phyloP scores from a whole-genome alignment of 148 eudicot genomes.

The Cornus suecica region DNA sequence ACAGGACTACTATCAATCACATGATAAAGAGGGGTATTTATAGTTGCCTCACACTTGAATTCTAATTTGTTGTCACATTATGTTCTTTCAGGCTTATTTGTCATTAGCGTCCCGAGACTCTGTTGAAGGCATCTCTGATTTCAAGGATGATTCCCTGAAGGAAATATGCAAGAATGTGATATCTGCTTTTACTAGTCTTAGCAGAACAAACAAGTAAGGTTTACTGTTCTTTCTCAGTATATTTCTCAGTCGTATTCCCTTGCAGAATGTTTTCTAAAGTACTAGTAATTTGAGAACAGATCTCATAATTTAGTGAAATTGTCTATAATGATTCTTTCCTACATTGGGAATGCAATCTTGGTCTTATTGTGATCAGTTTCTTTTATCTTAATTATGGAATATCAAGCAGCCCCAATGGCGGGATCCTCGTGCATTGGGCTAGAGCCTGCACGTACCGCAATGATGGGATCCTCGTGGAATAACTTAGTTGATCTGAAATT shows the following conservation, averaged over 20 bases:
- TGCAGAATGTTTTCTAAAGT: background rate
- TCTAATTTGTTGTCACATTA: background rate
- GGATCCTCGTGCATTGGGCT: too few relatives aligned
- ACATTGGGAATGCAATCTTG: background rate
- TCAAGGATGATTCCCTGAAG: slow-evolving; percentile 34
- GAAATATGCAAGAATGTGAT: slow-evolving; percentile 56
- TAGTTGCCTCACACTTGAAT: background rate
- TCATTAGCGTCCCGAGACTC: slow-evolving; percentile 39
- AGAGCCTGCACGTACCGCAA: too few relatives aligned
- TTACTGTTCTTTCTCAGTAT: background rate
- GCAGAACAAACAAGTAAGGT: slow-evolving; percentile 51
- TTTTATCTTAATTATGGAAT: background rate
- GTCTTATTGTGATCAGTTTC: background rate
- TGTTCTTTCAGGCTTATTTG: slow-evolving; percentile 62
- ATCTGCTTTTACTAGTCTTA: slow-evolving; percentile 60
- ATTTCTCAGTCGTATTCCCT: background rate
- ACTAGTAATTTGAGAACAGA: background rate
- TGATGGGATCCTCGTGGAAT: too few relatives aligned
- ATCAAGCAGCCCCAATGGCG: too few relatives aligned
- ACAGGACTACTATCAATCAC: too few relatives aligned
- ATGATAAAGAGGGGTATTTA: background rate
- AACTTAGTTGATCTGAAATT: background rate
- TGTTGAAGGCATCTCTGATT: slow-evolving; percentile 33
- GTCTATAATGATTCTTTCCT: background rate
- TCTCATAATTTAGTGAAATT: background rate